Conservation (phyloP, 805 yeast species). For the Kuraishia ogatae region DNA sequence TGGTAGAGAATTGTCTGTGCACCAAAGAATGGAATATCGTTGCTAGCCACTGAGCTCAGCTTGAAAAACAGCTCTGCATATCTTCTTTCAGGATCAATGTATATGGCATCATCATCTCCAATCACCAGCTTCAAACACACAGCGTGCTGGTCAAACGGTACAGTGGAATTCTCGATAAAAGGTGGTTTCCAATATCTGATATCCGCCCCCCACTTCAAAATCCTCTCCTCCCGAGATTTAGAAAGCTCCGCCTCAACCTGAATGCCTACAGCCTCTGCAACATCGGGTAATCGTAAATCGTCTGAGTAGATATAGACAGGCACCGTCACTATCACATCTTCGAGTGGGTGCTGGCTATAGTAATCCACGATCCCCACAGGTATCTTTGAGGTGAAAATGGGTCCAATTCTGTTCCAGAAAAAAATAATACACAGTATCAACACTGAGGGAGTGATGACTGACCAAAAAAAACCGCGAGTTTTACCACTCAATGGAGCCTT, state of each 20-base stretch:
- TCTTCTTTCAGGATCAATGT: not conserved
- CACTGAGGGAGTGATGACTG: not conserved
- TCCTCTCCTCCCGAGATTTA: not conserved
- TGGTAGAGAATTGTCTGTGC: conserved; percentile 43
- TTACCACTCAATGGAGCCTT: not conserved
- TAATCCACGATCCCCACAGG: not conserved
- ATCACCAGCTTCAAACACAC: not conserved
- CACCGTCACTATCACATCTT: conserved; percentile 28
- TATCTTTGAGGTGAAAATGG: not conserved
- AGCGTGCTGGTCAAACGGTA: not conserved
- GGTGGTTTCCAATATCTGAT: not conserved
- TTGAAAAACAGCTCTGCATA: conserved; percentile 2
- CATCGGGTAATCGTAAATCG: conserved; percentile 41
- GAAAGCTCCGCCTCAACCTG: conserved; percentile 30
- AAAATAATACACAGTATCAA: too few species aligned
- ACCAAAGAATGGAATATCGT: conserved; percentile 55
- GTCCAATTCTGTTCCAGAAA: not conserved
- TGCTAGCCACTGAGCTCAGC: conserved; percentile 36
- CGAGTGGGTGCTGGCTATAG: conserved; percentile 17
- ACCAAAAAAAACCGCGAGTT: not conserved
- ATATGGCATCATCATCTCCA: conserved; percentile 3
- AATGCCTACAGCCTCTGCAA: conserved; percentile 25
- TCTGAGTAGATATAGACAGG: conserved; percentile 30
- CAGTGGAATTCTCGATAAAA: not conserved
- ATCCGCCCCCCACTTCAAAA: conserved; percentile 1